Evolutionary conservation across 805 yeast species (phyloP).

Genomic region (Komagataella pseudopastoris): DNA sequence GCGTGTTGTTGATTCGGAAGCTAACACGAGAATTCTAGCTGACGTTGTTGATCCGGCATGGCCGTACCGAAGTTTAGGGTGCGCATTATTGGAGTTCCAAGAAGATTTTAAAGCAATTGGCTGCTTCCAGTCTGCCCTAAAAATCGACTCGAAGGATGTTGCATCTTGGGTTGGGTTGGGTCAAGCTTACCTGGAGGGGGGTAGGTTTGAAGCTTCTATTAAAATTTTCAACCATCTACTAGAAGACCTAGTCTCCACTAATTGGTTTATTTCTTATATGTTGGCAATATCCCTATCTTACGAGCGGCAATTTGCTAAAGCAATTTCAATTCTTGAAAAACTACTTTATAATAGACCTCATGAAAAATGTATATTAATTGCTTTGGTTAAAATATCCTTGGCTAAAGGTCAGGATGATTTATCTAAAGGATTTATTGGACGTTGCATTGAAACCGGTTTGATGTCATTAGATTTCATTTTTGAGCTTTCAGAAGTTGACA

Average conservation of each 20-base stretch:
- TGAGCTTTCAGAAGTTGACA: neutral
- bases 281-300: conserved; percentile 52
- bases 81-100: conserved; percentile 56
- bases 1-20: conserved; percentile 51
- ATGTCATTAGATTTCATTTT: neutral
- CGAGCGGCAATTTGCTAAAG: conserved; percentile 51
- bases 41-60: conserved; percentile 35
- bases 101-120: conserved; percentile 73
- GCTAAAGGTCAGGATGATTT: conserved; percentile 39
- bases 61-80: conserved; percentile 86
- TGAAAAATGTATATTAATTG: conserved; percentile 35
- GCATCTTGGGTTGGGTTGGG: conserved; percentile 95
- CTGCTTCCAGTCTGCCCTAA: conserved; percentile 75
- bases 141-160: conserved; percentile 51
- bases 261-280: conserved; percentile 54
- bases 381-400: conserved; percentile 44
- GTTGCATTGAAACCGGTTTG: conserved; percentile 11
- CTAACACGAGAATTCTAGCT: conserved; percentile 35
- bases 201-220: conserved; percentile 74
- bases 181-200: conserved; percentile 82
- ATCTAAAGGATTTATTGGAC: conserved; percentile 49
- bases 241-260: conserved; percentile 28
- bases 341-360: conserved; percentile 29
- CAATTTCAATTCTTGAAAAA: conserved; percentile 31
- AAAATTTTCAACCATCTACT: conserved; percentile 67